These are phyloP conservation scores for Otatea glauca DNA, from an alignment of 176 grass and related monocot genomes.

Conservation along the genomic window DNA sequence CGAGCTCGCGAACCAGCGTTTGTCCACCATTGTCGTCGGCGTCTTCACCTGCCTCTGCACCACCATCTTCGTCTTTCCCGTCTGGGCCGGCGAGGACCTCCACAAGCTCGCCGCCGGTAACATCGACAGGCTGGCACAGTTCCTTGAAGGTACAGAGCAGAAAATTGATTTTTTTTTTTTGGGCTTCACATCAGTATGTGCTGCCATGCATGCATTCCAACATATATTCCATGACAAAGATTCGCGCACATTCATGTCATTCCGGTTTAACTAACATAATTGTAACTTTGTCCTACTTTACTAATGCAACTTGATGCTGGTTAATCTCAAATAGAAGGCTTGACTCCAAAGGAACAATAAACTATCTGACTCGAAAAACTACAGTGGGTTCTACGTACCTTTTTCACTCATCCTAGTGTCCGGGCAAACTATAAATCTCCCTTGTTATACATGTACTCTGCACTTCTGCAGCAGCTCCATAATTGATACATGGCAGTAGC, in stretches of 20 bases:
- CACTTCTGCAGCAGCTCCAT: no score
- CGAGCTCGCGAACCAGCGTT: conserved; percentile 74
- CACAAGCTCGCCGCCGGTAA: conserved; percentile 65
- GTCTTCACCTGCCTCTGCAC: conserved; percentile 76
- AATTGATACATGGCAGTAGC: not conserved
- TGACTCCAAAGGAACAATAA: not conserved
- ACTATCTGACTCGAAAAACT: not conserved
- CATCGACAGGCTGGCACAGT: conserved; percentile 70
- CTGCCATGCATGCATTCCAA: not conserved
- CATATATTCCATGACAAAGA: not conserved
- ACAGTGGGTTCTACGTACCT: not conserved
- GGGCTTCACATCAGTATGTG: no score
- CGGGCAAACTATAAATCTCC: not conserved
- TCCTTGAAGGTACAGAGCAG: conserved; percentile 64
- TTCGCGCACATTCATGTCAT: not conserved
- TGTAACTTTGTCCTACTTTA: no score
- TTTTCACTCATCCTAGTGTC: not conserved
- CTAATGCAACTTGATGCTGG: no score
- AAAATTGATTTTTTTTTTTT: not conserved
- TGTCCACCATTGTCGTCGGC: conserved; percentile 77
- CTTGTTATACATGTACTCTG: not conserved
- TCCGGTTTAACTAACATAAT: not conserved
- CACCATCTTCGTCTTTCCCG: conserved; percentile 65
- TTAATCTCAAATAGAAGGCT: not conserved
- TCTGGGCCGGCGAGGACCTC: conserved; percentile 94